Evolutionary conservation across 1,284 basidiomycete genomes (phyloP).

Genomic region (Ustilago loliicola): DNA sequence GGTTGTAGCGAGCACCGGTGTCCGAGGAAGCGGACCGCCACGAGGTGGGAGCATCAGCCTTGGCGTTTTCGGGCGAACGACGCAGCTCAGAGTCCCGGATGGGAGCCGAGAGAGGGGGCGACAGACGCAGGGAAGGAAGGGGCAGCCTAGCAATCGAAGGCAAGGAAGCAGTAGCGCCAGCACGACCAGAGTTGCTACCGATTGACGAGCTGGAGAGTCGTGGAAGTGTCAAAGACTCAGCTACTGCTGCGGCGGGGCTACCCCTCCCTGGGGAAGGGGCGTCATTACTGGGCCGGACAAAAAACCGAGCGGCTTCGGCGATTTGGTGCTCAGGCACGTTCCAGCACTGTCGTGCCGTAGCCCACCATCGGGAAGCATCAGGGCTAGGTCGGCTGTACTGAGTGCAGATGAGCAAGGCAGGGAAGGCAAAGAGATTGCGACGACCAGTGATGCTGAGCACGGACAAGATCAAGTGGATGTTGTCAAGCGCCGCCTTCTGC

Average conservation of each 20-base stretch:
- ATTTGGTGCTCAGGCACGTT: slow-evolving; percentile 45
- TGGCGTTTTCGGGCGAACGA: slow-evolving; percentile 18
- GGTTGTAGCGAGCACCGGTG: slow-evolving; percentile 17
- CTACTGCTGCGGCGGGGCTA: neutral
- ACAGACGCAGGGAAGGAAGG: slow-evolving; percentile 45
- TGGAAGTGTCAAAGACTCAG: slow-evolving; percentile 40
- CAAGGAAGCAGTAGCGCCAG: slow-evolving; percentile 21
- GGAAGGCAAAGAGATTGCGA: slow-evolving; percentile 50
- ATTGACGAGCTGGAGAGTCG: slow-evolving; percentile 34
- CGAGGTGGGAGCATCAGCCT: slow-evolving; percentile 6
- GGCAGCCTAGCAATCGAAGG: slow-evolving; percentile 42
- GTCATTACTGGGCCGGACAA: slow-evolving; percentile 47
- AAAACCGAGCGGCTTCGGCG: slow-evolving; percentile 42
- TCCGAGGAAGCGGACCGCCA: slow-evolving; percentile 24
- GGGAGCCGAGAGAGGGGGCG: slow-evolving; percentile 31
- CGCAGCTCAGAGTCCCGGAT: slow-evolving; percentile 15
- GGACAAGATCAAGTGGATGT: slow-evolving; percentile 52
- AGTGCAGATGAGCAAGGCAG: slow-evolving; percentile 50
- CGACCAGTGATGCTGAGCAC: slow-evolving; percentile 50
- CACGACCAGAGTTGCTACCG: slow-evolving; percentile 15
- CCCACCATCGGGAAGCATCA: slow-evolving; percentile 49
- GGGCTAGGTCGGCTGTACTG: slow-evolving; percentile 48
- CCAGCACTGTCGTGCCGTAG: slow-evolving; percentile 54
- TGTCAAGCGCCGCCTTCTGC: slow-evolving; percentile 49
- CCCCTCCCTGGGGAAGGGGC: slow-evolving; percentile 36